Percentiles rank a stretch among this genome's conserved stretches.
phyloP scores from a whole-genome alignment of 176 grass and related monocot species.

The Eremochloa ophiuroides region DNA sequence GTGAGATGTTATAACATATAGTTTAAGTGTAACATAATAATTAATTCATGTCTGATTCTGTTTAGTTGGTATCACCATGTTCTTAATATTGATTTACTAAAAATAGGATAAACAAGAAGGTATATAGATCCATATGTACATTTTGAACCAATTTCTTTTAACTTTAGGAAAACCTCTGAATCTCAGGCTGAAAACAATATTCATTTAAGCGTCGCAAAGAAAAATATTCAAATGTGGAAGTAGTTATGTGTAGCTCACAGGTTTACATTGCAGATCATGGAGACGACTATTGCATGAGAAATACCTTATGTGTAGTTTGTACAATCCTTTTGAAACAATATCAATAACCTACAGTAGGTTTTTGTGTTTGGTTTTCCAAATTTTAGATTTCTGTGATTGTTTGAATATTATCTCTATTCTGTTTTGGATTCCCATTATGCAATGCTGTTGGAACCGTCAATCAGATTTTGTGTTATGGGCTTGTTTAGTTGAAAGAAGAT shows the following conservation, averaged over 20 bases:
- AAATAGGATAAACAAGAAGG: not conserved
- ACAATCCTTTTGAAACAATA: not conserved
- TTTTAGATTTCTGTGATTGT: not conserved
- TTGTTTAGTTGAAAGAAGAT: not conserved
- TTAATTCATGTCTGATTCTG: not conserved
- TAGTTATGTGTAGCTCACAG: not conserved
- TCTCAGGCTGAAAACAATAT: not conserved
- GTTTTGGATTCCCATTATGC: not conserved
- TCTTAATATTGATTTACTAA: not conserved
- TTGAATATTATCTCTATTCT: not conserved
- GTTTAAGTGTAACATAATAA: not conserved
- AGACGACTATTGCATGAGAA: not conserved
- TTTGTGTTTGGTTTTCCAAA: not conserved
- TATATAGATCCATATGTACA: not conserved
- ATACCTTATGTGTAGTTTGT: no score
- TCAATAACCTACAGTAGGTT: not conserved
- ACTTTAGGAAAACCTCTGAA: not conserved
- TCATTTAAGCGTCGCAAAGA: not conserved
- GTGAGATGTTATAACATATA: not conserved
- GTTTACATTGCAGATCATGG: not conserved
- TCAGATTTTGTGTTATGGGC: not conserved
- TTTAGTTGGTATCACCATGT: not conserved
- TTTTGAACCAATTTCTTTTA: not conserved
- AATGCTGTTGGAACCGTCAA: no score
- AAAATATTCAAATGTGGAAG: not conserved